Percentiles rank a stretch among this genome's conserved stretches.
Conservation (phyloP, 305 asterid species). For the Fraxinus platypoda region DNA sequence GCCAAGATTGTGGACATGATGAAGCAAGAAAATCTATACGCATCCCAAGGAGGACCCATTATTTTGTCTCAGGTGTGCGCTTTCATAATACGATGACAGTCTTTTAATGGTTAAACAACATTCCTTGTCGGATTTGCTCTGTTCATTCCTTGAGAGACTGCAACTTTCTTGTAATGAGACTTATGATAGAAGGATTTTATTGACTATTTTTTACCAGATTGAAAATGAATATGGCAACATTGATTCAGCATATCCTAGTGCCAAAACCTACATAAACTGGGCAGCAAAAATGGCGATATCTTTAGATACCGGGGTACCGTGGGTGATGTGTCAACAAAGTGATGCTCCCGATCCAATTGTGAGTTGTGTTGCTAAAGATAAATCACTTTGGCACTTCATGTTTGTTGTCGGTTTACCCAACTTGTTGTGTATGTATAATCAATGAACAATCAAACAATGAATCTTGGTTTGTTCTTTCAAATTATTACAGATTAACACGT, state of each 20-base stretch:
- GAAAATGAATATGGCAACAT: constrained; percentile 95
- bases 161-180: constrained; percentile 7
- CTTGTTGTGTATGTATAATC: neutral
- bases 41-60: constrained; percentile 95
- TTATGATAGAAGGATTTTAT: neutral
- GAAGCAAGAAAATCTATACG: constrained; percentile 82
- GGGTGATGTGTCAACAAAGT: constrained; percentile 90
- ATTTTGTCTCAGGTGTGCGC: constrained; percentile 79
- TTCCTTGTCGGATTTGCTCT: neutral
- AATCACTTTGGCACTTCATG: neutral
- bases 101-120: neutral
- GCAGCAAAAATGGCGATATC: constrained; percentile 90
- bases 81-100: neutral
- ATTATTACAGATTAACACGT: constrained; percentile 77
- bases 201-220: constrained; percentile 43
- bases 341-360: constrained; percentile 93
- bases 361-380: constrained; percentile 26
- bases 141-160: neutral
- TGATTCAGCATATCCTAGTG: constrained; percentile 43
- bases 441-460: neutral
- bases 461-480: constrained; percentile 8
- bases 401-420: neutral
- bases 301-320: constrained; percentile 81
- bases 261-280: constrained; percentile 77
- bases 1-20: constrained; percentile 84